Evolutionary conservation across 192 early-diverging fungal genomes (phyloP).

Genomic region (Pilaira anomala): DNA sequence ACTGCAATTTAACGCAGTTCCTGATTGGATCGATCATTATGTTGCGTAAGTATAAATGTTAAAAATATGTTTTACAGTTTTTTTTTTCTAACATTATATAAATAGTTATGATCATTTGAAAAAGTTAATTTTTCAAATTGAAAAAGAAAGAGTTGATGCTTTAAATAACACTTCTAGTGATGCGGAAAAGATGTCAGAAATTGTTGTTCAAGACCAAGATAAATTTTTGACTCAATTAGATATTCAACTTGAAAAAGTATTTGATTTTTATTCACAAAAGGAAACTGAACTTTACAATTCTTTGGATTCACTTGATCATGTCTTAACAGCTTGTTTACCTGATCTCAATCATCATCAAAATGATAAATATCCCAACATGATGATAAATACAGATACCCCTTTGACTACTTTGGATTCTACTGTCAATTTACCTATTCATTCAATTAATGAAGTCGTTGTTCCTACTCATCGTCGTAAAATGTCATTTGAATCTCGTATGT

Average conservation of each 20-base stretch:
- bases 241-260: conserved; percentile 67
- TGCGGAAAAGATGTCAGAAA: conserved; percentile 8
- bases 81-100: too few relatives aligned
- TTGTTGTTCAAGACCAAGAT: background rate
- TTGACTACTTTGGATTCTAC: conserved; percentile 10
- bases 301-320: conserved; percentile 44
- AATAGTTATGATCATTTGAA: conserved; percentile 36
- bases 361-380: background rate
- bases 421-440: background rate
- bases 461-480: background rate
- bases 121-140: conserved; percentile 35
- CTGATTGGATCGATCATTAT: conserved; percentile 81
- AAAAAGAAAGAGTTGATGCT: conserved; percentile 33
- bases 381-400: background rate
- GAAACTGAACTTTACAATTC: conserved; percentile 58
- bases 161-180: conserved; percentile 12
- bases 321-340: conserved; percentile 28
- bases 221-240: conserved; percentile 65
- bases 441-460: background rate
- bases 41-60: conserved; percentile 72
- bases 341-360: background rate
- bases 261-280: conserved; percentile 65
- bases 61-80: too few relatives aligned
- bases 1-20: conserved; percentile 88
- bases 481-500: conserved; percentile 30